These are phyloP conservation scores for Ophiostoma populinum DNA, from an alignment of 2,329 filamentous ascomycete species.

Conservation along the genomic window DNA sequence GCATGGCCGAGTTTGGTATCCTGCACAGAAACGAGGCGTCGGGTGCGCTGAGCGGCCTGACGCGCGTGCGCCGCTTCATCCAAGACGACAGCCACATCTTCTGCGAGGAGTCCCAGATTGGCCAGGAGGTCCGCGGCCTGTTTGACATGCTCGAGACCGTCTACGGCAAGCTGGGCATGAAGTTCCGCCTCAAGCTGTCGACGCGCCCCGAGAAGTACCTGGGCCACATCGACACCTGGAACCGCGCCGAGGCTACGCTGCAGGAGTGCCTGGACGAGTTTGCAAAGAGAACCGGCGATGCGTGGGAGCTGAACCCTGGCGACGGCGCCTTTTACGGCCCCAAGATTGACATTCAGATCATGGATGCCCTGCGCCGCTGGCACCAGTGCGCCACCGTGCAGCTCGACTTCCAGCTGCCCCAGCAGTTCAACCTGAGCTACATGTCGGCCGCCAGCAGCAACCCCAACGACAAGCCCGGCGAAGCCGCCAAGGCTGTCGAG, in stretches of 20 bases:
- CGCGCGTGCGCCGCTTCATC: constrained; percentile 70
- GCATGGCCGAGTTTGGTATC: constrained; percentile 75
- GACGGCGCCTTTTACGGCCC: constrained; percentile 97
- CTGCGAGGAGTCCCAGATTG: constrained; percentile 64
- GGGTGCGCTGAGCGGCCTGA: constrained; percentile 64
- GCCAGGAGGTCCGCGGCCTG: constrained; percentile 57
- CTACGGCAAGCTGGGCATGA: constrained; percentile 64
- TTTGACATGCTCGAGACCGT: constrained; percentile 77
- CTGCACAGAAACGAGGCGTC: constrained; percentile 78
- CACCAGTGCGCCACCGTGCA: constrained; percentile 82
- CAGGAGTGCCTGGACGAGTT: constrained; percentile 68
- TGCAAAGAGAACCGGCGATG: constrained; percentile 32
- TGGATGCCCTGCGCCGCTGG: constrained; percentile 67
- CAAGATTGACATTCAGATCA: constrained; percentile 95
- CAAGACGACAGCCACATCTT: constrained; percentile 78
- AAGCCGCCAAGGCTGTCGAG: constrained; percentile 1
- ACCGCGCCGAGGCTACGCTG: constrained; percentile 70
- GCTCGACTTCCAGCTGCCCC: constrained; percentile 57
- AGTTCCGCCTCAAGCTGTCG: constrained; percentile 87
- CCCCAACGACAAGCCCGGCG: constrained; percentile 1
- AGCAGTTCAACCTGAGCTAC: constrained; percentile 13
- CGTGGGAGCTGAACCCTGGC: constrained; percentile 84
- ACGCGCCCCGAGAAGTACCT: constrained; percentile 80
- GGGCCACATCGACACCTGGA: constrained; percentile 74
- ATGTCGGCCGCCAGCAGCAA: constrained; percentile 15